Evolutionary conservation across 768 basidiomycete species (phyloP).

Genomic region (Suillus hirtellus): DNA sequence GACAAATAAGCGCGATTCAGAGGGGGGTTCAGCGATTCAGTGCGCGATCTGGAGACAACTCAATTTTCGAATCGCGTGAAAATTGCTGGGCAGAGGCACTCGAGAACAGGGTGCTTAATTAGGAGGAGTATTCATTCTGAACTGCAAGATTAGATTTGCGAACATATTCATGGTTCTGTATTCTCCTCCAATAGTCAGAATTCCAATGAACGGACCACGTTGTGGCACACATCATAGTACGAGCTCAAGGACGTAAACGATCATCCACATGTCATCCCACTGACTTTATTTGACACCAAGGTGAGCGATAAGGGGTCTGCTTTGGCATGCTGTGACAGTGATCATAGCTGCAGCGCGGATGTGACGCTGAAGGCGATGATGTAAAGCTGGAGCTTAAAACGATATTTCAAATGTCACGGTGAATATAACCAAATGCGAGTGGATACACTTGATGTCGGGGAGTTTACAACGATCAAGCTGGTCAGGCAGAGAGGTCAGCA

Average conservation of each 20-base stretch:
- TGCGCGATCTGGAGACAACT: background rate
- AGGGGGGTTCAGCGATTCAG: constrained; percentile 1
- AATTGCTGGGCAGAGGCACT: background rate
- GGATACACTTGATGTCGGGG: background rate
- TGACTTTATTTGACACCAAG: background rate
- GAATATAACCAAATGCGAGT: background rate
- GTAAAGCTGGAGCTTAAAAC: background rate
- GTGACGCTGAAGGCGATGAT: background rate
- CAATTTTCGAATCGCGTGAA: background rate
- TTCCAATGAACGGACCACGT: background rate
- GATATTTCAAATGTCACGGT: background rate
- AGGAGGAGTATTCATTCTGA: background rate
- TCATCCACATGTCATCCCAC: background rate
- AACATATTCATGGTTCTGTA: background rate
- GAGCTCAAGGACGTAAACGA: background rate
- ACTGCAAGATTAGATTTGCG: background rate
- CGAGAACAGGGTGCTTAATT: background rate
- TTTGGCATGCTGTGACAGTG: background rate
- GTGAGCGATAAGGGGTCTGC: background rate
- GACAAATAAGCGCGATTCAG: background rate
- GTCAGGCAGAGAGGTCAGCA: background rate
- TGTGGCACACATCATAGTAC: background rate
- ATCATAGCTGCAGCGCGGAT: background rate
- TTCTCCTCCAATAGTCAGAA: background rate
- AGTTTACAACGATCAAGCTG: background rate